Conservation (phyloP, 305 asterid species). For the Fraxinus greggii region DNA sequence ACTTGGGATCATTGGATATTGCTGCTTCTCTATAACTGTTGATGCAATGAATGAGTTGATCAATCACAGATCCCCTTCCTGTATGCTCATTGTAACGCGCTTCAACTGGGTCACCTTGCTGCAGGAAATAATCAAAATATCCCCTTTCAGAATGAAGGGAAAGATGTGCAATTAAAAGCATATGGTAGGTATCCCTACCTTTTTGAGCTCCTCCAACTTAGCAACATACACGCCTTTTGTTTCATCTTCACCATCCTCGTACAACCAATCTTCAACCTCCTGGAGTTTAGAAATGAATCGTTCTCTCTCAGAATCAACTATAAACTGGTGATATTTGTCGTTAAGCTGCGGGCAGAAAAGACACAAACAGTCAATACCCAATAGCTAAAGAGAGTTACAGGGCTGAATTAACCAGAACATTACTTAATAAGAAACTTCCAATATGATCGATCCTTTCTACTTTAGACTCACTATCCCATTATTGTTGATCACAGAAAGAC, state of each 20-base stretch:
- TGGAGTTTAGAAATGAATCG: conserved; percentile 65
- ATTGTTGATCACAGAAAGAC: not conserved
- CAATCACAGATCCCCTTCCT: conserved; percentile 72
- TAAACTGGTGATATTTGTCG: conserved; percentile 68
- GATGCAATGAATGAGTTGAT: conserved; percentile 61
- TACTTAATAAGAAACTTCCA: not conserved
- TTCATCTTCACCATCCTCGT: conserved; percentile 95
- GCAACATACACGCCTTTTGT: conserved; percentile 88
- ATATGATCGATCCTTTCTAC: conserved; percentile 36
- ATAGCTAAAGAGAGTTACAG: not conserved
- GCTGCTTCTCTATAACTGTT: conserved; percentile 82
- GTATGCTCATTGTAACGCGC: conserved; percentile 70
- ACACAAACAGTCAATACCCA: not conserved
- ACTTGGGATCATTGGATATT: conserved; percentile 61
- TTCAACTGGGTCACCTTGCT: conserved; percentile 95
- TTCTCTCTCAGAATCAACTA: conserved; percentile 70
- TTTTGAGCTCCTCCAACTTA: conserved; percentile 83
- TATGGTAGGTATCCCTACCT: conserved; percentile 38
- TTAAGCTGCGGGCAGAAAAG: conserved; percentile 51
- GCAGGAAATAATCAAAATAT: conserved; percentile 23
- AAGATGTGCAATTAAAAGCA: not conserved
- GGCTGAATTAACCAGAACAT: not conserved
- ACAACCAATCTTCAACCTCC: conserved; percentile 91
- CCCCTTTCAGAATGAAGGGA: not conserved
- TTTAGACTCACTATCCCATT: conserved; percentile 43